phyloP scores from a whole-genome alignment of 257 asterid genomes.

The Solanum commersonii region DNA sequence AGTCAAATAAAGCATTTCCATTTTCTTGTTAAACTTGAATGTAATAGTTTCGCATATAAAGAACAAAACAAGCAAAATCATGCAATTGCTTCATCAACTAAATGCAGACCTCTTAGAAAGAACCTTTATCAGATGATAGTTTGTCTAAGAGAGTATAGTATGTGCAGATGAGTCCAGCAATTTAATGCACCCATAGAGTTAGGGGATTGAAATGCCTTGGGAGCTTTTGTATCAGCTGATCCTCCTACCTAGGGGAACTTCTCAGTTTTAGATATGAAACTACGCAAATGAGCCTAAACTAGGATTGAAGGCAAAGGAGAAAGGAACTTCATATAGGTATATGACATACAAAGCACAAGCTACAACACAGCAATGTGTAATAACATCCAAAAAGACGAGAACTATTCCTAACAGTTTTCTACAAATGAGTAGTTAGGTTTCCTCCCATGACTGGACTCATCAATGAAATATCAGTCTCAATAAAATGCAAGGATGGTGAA shows the following conservation, averaged over 20 bases:
- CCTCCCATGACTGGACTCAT: neutral
- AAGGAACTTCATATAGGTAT: neutral
- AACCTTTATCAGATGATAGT: neutral
- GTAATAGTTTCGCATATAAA: neutral
- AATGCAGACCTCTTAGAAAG: neutral
- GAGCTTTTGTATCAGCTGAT: neutral
- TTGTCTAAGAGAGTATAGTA: neutral
- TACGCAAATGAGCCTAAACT: neutral
- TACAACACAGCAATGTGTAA: neutral
- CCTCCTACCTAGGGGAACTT: neutral
- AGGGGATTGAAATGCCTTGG: neutral
- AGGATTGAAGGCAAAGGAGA: neutral
- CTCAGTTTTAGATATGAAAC: neutral
- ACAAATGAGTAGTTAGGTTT: neutral
- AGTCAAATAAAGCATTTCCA: neutral
- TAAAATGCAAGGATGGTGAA: neutral
- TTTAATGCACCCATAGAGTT: neutral
- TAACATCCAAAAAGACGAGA: neutral
- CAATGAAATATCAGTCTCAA: neutral
- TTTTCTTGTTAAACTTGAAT: neutral
- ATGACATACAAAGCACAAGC: neutral
- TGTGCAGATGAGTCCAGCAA: neutral
- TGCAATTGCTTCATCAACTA: neutral
- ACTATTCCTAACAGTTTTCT: neutral
- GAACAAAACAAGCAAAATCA: neutral